These are phyloP conservation scores for Termitomyces sp. DNA, from an alignment of 768 basidiomycete genomes.

Conservation along the genomic window DNA sequence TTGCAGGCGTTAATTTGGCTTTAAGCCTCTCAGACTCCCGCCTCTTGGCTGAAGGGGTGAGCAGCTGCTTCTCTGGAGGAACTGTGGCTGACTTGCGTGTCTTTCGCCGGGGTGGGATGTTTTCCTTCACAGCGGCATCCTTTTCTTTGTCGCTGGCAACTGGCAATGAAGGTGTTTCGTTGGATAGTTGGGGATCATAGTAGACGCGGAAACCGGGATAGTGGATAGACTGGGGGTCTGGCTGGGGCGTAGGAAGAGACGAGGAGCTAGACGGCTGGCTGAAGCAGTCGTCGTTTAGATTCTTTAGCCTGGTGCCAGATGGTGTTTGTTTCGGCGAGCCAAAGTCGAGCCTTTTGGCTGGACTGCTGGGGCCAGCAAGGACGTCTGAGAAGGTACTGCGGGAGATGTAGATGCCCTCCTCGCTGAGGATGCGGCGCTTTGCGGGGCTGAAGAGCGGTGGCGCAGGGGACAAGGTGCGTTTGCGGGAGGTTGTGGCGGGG, in stretches of 20 bases:
- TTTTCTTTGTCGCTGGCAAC: conserved; percentile 14
- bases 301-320: conserved; percentile 13
- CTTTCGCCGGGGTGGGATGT: conserved; percentile 42
- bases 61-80: conserved; percentile 7
- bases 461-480: conserved; percentile 60
- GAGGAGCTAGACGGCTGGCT: conserved; percentile 15
- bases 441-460: conserved; percentile 50
- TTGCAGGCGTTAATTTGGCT: conserved; percentile 19
- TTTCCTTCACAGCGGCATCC: conserved; percentile 51
- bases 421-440: conserved; percentile 61
- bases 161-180: conserved; percentile 2
- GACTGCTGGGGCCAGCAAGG: conserved; percentile 29
- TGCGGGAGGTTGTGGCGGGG: conserved; percentile 30
- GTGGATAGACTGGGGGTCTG: conserved; percentile 52
- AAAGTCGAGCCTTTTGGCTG: conserved; percentile 50
- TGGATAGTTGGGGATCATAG: conserved; percentile 36
- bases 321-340: conserved; percentile 27
- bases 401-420: conserved; percentile 41
- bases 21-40: conserved; percentile 15
- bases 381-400: conserved; percentile 22
- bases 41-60: conserved; percentile 10
- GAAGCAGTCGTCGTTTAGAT: conserved; percentile 13
- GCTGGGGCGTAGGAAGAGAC: conserved; percentile 25
- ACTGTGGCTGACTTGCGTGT: conserved; percentile 31
- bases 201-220: conserved; percentile 64